These are phyloP conservation scores for Tylopilus subfusipes DNA, from an alignment of 768 basidiomycete genomes.

Conservation along the genomic window DNA sequence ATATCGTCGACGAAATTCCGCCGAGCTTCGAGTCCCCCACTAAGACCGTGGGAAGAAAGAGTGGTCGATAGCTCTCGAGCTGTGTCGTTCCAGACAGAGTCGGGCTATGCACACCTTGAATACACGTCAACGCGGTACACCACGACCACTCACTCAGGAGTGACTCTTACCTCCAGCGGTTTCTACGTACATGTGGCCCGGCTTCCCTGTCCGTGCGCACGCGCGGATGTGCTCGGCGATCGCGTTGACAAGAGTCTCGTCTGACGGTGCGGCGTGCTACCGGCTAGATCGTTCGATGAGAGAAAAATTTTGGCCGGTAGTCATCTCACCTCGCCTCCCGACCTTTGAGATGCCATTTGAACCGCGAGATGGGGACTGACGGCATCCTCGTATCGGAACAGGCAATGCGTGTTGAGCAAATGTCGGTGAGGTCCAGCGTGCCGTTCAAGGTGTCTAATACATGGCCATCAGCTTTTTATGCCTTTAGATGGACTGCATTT, in stretches of 20 bases:
- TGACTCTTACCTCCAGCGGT: constrained; percentile 87
- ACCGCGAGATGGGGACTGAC: constrained; percentile 93
- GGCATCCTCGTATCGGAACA: constrained; percentile 83
- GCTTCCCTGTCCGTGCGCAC: constrained; percentile 39
- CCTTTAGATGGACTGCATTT: neutral
- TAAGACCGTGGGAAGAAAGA: constrained; percentile 84
- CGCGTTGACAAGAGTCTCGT: constrained; percentile 61
- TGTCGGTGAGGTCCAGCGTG: constrained; percentile 41
- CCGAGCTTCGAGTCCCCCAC: constrained; percentile 88
- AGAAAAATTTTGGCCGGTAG: neutral
- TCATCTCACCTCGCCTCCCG: constrained; percentile 28
- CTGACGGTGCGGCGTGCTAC: constrained; percentile 46
- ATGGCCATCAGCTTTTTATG: constrained; percentile 2
- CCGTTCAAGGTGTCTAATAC: constrained; percentile 60
- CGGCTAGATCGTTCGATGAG: constrained; percentile 3
- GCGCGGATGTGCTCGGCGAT: constrained; percentile 59
- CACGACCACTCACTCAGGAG: constrained; percentile 9
- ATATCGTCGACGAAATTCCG: constrained; percentile 90
- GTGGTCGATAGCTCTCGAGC: constrained; percentile 77
- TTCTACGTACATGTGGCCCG: constrained; percentile 77
- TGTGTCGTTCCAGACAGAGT: constrained; percentile 80
- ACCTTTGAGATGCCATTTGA: constrained; percentile 38
- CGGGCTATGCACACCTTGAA: constrained; percentile 86
- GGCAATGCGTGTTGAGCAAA: constrained; percentile 59
- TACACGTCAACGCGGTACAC: neutral